Evolutionary conservation across 495 filamentous ascomycete species (phyloP).

Genomic region (Penicillium coffeae): DNA sequence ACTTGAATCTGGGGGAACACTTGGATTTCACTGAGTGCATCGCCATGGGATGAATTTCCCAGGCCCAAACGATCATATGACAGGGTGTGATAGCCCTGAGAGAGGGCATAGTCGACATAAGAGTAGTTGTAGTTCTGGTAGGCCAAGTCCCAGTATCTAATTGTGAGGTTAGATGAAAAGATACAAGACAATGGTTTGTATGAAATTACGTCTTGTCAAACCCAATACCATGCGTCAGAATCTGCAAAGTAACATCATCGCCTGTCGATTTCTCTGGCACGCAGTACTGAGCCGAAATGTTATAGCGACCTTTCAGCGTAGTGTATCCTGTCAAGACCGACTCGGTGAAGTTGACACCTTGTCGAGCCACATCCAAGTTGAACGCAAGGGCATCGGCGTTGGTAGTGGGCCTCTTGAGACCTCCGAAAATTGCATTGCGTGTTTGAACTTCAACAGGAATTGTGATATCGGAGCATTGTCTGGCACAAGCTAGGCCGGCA

Average conservation of each 20-base stretch:
- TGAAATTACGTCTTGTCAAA: slow-evolving; percentile 13
- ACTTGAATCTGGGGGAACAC: slow-evolving; percentile 48
- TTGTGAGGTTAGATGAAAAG: neutral
- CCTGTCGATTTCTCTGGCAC: slow-evolving; percentile 13
- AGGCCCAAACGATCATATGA: slow-evolving; percentile 57
- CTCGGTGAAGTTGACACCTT: slow-evolving; percentile 33
- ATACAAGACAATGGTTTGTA: neutral
- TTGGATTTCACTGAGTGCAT: slow-evolving; percentile 54
- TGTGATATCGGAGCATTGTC: slow-evolving; percentile 34
- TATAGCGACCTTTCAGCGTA: slow-evolving; percentile 26
- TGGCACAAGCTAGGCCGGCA: slow-evolving; percentile 17
- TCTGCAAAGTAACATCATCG: slow-evolving; percentile 33
- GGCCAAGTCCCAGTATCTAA: slow-evolving; percentile 56
- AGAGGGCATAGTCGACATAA: slow-evolving; percentile 52
- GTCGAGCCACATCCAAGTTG: slow-evolving; percentile 27
- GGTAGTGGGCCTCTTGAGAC: slow-evolving; percentile 23
- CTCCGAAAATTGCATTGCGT: slow-evolving; percentile 32
- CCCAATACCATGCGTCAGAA: slow-evolving; percentile 60
- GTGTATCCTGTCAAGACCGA: slow-evolving; percentile 24
- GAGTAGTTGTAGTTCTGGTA: slow-evolving; percentile 46
- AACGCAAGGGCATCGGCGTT: slow-evolving; percentile 41
- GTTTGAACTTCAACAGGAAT: slow-evolving; percentile 33
- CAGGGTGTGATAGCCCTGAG: slow-evolving; percentile 50
- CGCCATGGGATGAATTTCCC: slow-evolving; percentile 50
- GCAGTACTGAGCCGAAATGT: slow-evolving; percentile 35